Base-by-base conservation (phyloP, 2,329 filamentous ascomycete genomes). In the Microdochium paspali region DNA sequence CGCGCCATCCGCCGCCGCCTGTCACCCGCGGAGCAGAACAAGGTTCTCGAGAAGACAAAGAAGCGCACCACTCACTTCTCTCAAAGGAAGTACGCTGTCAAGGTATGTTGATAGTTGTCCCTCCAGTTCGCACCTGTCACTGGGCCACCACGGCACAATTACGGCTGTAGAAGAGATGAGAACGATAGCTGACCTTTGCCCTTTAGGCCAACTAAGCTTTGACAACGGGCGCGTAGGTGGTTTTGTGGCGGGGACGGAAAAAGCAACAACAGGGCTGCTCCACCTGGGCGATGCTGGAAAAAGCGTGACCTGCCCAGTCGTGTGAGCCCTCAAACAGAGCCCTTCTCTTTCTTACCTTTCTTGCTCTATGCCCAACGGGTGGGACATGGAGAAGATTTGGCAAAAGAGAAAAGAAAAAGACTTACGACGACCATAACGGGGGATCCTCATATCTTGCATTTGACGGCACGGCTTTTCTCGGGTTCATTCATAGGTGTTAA, bases 11-110 rank as follows among this genome's bases (percentile, higher is more conserved):
- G 93, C 69, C 88, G 94, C 79, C 82, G 88, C 68, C 80, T 98
- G 76, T 91, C 86, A 67, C 85, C 88, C 72, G 82, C 94, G 80
- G 91, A 98, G 76, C 84, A 86, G 64, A 79, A 82, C 63, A 80
- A 84, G 70, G 77, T 83, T 65, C 86, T 94, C 60, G 85, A 91
- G 77, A 96, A 95, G 86, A 85, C 90, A 73, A 90, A 90, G 84
- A 98, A 98, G 89, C 88, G 85, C 78, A 73, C 80, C 71, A 84
- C 80, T 61, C 91, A 98, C 80, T 98, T 98, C 82, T 93, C 93
- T 61, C 89, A 94, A 81, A 85, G 93, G 77, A 96, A 95, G 79
- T 98, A 85, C 76, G 93, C 93, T 73, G 87, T 98, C 74, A 98
- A 97, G 91, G 93, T 90, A 79, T 60, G 73, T 58, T 43, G 12